Percentiles rank a stretch among this genome's conserved stretches.
Conservation (phyloP, 768 basidiomycete genomes). For the Pleurotus tuoliensis region DNA sequence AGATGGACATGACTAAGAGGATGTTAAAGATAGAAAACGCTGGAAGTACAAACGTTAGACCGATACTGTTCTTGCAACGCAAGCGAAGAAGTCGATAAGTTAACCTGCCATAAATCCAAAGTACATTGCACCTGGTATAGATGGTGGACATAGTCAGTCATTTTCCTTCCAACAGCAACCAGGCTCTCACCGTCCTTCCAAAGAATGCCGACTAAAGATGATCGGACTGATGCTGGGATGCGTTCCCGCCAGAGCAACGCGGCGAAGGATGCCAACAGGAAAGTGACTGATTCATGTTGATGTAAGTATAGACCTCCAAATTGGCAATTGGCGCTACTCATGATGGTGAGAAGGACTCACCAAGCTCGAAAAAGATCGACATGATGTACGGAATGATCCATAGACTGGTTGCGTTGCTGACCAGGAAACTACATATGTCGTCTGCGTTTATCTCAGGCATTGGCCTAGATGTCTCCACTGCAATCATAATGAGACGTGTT, state of each 20-base stretch:
- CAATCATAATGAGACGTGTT: too few species aligned
- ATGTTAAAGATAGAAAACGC: not conserved
- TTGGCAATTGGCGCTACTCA: too few species aligned
- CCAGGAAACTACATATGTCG: not conserved
- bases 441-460: too few species aligned
- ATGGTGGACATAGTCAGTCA: not conserved
- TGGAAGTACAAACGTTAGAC: not conserved
- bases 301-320: not conserved
- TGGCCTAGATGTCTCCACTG: too few species aligned
- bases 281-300: not conserved
- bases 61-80: too few species aligned
- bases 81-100: too few species aligned
- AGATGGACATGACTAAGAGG: not conserved
- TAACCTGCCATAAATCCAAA: not conserved
- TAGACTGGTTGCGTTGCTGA: not conserved
- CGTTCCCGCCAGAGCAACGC: not conserved
- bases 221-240: not conserved
- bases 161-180: too few species aligned
- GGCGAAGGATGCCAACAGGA: not conserved
- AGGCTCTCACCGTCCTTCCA: not conserved
- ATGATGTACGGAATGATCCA: conserved; percentile 3
- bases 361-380: not conserved
- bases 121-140: not conserved
- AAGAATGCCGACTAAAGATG: not conserved
- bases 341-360: not conserved